These are phyloP conservation scores for Diaporthe ampelina DNA, from an alignment of 2,329 filamentous ascomycete species.

Conservation along the genomic window DNA sequence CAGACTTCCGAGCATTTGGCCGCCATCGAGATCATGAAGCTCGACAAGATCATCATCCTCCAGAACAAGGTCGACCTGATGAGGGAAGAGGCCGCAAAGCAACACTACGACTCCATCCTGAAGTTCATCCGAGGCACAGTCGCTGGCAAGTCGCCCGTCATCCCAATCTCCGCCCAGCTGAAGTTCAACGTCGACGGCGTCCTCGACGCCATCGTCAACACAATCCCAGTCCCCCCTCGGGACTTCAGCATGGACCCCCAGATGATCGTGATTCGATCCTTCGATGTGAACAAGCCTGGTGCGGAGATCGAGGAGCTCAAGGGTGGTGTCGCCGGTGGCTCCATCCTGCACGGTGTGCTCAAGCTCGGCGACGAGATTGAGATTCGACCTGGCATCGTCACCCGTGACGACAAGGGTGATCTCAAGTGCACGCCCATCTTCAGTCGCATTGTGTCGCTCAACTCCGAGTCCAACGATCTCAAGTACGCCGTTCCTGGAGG, in stretches of 20 bases:
- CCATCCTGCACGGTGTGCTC: constrained; percentile 94
- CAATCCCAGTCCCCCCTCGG: constrained; percentile 90
- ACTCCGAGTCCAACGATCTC: constrained; percentile 97
- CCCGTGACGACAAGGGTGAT: constrained; percentile 91
- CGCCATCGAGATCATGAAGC: constrained; percentile 99
- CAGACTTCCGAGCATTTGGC: constrained; percentile 99
- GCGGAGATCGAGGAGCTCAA: constrained; percentile 98
- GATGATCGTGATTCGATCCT: constrained; percentile 99
- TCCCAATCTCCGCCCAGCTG: constrained; percentile 96
- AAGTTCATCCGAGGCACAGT: constrained; percentile 99
- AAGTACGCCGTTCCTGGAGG: constrained; percentile 99
- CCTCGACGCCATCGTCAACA: constrained; percentile 95
- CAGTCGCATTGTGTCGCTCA: constrained; percentile 93
- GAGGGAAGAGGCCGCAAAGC: constrained; percentile 92
- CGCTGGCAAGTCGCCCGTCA: constrained; percentile 93
- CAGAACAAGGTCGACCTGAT: constrained; percentile 99
- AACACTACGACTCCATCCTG: constrained; percentile 96
- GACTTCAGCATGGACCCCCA: constrained; percentile 94
- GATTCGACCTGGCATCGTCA: constrained; percentile 98
- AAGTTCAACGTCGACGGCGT: constrained; percentile 99
- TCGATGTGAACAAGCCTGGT: constrained; percentile 99
- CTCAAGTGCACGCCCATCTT: constrained; percentile 98
- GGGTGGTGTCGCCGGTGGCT: constrained; percentile 97
- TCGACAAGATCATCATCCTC: constrained; percentile 99
- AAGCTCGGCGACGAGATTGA: constrained; percentile 99